Conservation (phyloP, 305 asterid genomes). For the Fraxinus sp. region DNA sequence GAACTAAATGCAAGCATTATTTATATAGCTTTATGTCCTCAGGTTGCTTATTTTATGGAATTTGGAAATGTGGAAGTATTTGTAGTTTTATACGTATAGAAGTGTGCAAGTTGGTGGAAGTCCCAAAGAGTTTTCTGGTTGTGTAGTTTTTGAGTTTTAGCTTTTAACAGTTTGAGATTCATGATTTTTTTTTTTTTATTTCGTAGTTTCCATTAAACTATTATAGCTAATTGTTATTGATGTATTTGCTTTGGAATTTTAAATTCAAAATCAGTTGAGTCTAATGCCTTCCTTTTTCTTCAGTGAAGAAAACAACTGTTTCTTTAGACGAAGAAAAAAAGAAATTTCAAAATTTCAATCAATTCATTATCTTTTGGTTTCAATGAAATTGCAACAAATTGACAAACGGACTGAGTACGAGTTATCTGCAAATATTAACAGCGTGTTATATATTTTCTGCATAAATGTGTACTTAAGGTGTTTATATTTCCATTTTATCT, state of each 20-base stretch:
- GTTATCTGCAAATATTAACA: neutral
- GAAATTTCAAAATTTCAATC: neutral
- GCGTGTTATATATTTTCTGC: neutral
- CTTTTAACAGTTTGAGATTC: neutral
- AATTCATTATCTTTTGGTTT: neutral
- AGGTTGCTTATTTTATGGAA: neutral
- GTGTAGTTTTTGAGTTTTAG: neutral
- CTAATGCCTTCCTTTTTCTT: neutral
- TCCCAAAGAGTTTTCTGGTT: neutral
- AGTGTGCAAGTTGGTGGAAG: neutral
- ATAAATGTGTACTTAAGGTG: neutral
- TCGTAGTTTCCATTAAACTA: neutral
- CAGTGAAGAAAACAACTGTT: neutral
- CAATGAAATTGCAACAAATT: neutral
- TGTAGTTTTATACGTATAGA: neutral
- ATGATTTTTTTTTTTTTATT: neutral
- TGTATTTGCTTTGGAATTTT: neutral
- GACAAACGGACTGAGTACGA: neutral
- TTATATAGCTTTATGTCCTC: neutral
- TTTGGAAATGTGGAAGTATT: neutral
- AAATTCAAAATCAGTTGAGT: neutral
- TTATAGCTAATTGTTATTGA: neutral
- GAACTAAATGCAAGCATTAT: neutral
- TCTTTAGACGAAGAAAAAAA: neutral
- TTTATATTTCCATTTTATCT: constrained; percentile 2